Conservation (phyloP, 2,329 filamentous ascomycete genomes). For the Aspergillus aculeatinus region DNA sequence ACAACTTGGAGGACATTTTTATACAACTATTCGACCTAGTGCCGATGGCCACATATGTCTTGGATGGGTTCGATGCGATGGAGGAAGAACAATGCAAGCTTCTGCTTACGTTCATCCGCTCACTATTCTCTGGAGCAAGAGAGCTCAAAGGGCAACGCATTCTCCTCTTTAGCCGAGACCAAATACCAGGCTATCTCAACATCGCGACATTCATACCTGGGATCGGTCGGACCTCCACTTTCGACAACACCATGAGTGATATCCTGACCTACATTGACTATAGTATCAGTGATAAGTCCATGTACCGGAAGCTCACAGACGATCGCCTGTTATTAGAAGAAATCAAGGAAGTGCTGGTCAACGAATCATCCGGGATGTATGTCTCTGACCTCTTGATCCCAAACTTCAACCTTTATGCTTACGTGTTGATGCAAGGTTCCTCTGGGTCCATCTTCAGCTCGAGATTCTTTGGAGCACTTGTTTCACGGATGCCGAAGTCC, state of each 20-base stretch:
- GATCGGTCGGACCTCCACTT: conserved; percentile 21
- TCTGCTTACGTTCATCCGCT: conserved; percentile 9
- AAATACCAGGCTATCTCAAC: conserved; percentile 21
- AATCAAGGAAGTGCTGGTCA: neutral
- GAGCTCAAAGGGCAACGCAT: conserved; percentile 9
- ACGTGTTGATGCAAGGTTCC: neutral
- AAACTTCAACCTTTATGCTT: neutral
- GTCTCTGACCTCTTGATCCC: neutral
- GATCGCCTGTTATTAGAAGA: conserved; percentile 8
- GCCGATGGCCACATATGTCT: conserved; percentile 14
- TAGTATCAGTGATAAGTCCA: conserved; percentile 19
- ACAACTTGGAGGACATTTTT: conserved; percentile 19
- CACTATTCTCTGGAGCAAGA: neutral
- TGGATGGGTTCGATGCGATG: conserved; percentile 23
- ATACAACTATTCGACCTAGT: conserved; percentile 7
- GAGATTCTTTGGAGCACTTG: conserved; percentile 2
- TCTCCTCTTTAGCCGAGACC: conserved; percentile 21
- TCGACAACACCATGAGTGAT: conserved; percentile 18
- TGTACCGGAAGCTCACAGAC: conserved; percentile 19
- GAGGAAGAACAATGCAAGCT: conserved; percentile 8
- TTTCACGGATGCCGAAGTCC: neutral
- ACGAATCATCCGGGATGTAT: conserved; percentile 3
- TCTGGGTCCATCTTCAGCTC: conserved; percentile 3
- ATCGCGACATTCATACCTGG: conserved; percentile 17
- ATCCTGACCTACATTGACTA: conserved; percentile 20